Evolutionary conservation across 1,139 yeast genomes (phyloP).

Genomic region (Pneumocystis oryctolagi): DNA sequence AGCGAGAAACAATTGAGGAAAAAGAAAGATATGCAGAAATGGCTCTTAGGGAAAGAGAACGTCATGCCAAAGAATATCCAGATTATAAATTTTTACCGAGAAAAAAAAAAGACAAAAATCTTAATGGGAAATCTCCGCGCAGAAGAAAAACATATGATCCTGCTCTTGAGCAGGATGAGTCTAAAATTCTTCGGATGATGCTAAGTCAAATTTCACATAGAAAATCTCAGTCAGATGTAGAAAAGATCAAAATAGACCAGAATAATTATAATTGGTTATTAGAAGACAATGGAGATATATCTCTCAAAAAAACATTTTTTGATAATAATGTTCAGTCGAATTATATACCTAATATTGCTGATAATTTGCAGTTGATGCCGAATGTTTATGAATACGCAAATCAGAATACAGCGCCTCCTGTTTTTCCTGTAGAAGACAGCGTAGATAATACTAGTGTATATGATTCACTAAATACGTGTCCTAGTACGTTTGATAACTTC

Average conservation of each 20-base stretch:
- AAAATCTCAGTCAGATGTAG: background rate
- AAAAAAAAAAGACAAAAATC: slow-evolving; percentile 9
- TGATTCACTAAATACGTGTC: background rate
- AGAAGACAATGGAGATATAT: background rate
- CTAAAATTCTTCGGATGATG: background rate
- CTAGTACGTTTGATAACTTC: background rate
- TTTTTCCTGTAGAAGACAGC: background rate
- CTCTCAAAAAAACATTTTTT: background rate
- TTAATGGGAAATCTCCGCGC: background rate
- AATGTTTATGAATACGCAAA: background rate
- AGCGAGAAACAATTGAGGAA: slow-evolving; percentile 13
- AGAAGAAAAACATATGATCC: background rate
- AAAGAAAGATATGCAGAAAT: slow-evolving; percentile 9
- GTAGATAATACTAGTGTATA: background rate
- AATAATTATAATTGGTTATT: background rate
- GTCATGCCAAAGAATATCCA: slow-evolving; percentile 8
- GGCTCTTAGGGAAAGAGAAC: slow-evolving; percentile 11
- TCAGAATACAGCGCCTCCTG: background rate
- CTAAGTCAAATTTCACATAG: background rate
- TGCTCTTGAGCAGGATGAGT: background rate
- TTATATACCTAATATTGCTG: background rate
- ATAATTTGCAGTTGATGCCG: background rate
- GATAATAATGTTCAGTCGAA: background rate
- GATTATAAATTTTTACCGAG: slow-evolving; percentile 12
- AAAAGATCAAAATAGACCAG: background rate